Evolutionary conservation across 805 yeast genomes (phyloP), one percentile per base, ranked within the genome.

Genomic region (Monosporozyma yasuniensis): DNA sequence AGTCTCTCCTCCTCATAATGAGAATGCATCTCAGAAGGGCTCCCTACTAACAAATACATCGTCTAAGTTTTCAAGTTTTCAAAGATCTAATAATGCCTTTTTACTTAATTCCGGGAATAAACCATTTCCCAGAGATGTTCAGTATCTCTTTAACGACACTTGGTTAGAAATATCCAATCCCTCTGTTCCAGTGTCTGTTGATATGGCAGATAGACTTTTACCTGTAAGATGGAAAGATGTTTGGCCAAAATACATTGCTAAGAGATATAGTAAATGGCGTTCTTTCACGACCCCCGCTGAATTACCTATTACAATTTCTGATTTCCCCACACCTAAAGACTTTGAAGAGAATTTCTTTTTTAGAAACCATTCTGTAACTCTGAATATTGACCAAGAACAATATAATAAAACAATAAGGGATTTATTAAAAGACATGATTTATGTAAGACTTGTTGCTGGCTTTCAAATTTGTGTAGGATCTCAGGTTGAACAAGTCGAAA

Each of bases 261-360:
- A 86, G 48, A 78, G 79, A 57, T 71, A 82, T 14, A 83, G 90
- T 47, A 90, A 90, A 61, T 93, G 99, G 99, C 78, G 87, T 48
- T 90, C 98, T 0, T 73, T 95, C 48, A 83, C 89, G 12, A 80
- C 96, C 0, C 99, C 99, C 0, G 97, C 98, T 0, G 84, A 95
- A 6, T 71, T 93, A 23, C 99, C 99, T 0, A 71, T 87, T 0
- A 81, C 88, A 2, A 81, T 95, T 0, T 79, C 84, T 1, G 74
- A 83, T 9, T 90, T 90, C 58, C 97, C 98, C 0, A 65, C 83
- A 0, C 68, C 73, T 11, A 71, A 73, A 4, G 89, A 87, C 50
- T 81, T 90, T 62, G 79, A 83, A 45, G 73, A 74, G 3, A 82
- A 86, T 53, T 91, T 82, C 65, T 79, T 86, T 1, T 83, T 87